Evolutionary conservation across 352 stramenopile genomes (phyloP), one percentile per base, ranked within the genome.

Genomic region (Phytophthora aleatoria): DNA sequence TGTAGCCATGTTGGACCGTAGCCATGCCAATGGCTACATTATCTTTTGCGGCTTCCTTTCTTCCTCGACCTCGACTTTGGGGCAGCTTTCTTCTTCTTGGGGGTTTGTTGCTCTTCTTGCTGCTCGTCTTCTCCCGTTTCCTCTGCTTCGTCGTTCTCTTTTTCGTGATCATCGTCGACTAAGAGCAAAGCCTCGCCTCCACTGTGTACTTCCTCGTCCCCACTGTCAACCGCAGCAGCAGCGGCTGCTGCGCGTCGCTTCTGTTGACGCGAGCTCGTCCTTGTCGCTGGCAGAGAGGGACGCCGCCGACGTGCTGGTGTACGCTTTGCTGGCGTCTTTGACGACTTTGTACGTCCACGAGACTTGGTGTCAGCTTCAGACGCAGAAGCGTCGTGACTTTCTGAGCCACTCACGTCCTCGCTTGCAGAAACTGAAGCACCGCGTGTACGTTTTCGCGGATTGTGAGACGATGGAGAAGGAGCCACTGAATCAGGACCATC

Each of bases 191-290:
- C 66, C 1, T 75, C 70, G 11, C 56, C 62, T 36, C 64, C 58
- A 35, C 72, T 74, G 13, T 69, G 61, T 4, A 80, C 71, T 42
- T 79, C 71, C 6, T 83, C 72, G 3, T 76, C 69, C 9, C 58
- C 69, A n/a, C 50, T 77, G 5, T 45, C 67, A 47, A 65, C 69
- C 7, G 50, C 73, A 1, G 66, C 74, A 3, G 71, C 79, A 20
- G 77, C 71, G 0, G 73, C 73, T 7, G 70, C 75, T 20, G 69
- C 75, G 0, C 81, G 69, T 7, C 79, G 73, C 45, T 90, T 91
- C 43, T 83, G 72, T 58, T 91, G 82, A 24, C 84, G 81, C 15
- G 84, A 93, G 44, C 84, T 93, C 33, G 61, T 69, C 27, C 84
- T 77, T 31, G 84, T 93, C 31, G 84, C 82, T 4, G 70, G 78